Base-by-base conservation (phyloP, 1,284 basidiomycete species). In the Ceratobasidium theobromae region DNA sequence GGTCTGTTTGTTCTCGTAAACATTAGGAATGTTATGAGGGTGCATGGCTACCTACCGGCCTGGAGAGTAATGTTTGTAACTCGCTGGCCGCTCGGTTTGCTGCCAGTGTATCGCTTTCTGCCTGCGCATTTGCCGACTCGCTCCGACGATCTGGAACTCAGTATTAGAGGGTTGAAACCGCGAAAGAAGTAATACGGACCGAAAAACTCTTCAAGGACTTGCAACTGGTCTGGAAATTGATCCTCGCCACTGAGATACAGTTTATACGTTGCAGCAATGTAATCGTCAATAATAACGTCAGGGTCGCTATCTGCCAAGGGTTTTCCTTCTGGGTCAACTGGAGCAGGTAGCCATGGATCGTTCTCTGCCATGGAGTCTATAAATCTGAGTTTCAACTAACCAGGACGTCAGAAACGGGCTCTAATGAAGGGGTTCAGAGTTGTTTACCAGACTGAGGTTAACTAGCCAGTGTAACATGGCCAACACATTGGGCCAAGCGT, bases 401-500 rank as follows among this genome's bases (percentile, higher is more conserved):
- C 49, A 27, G 48, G 1, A 67, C 38, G 18, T 12, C 18, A 60
- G 67, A 76, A 73, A 79, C 80, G 67, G n/a, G 23, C 49, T 43
- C 30, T 8, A 38, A 28, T 23, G 48, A 54, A 57, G 21, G 21
- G 21, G 51, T 23, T 40, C 23, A 23, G 21, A 43, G 35, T 9
- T 35, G 70, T 73, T 65, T 64, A 91, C 92, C 78, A 86, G 87
- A 72, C 86, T 86, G 69, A 92, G 76, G 71, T 93, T 89, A 0
- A 89, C 88, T 14, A 96, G 78, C 94, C 93, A 96, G 75, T 93
- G 88, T 51, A 96, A 74, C 73, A 91, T 88, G 21, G 89, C 93
- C 16, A 95, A 78, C 16, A 95, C 75, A 14, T 83, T 78, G 0
- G 91, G 90, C 94, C 93, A 95, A 16, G 88, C 86, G 75, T 91